These are phyloP conservation scores for Solanum chmielewskii DNA, from an alignment of 257 asterid genomes.

Conservation along the genomic window DNA sequence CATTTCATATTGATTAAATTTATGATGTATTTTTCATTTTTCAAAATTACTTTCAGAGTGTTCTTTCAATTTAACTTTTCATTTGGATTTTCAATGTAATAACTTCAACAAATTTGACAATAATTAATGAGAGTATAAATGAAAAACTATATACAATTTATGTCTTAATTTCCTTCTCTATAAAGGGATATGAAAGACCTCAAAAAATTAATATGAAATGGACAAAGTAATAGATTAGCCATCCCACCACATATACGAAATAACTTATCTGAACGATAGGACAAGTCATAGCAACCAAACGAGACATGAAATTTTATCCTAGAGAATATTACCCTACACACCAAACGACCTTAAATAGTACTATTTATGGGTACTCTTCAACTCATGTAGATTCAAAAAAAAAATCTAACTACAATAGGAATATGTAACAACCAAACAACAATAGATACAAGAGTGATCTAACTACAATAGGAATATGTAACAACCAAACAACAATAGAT, in stretches of 20 bases:
- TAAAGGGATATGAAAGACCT: too few relatives aligned
- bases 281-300: neutral
- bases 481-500: neutral
- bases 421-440: neutral
- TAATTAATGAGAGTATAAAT: too few relatives aligned
- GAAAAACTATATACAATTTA: too few relatives aligned
- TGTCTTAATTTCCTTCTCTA: too few relatives aligned
- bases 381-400: neutral
- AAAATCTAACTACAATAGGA: neutral
- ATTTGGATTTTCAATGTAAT: too few relatives aligned
- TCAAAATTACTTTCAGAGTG: too few relatives aligned
- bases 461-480: neutral
- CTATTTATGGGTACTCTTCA: neutral
- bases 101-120: too few relatives aligned
- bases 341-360: too few relatives aligned
- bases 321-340: neutral
- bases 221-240: neutral
- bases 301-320: neutral
- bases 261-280: neutral
- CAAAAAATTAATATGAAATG: too few relatives aligned
- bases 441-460: neutral
- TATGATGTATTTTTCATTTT: too few relatives aligned
- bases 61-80: too few relatives aligned
- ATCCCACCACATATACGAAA: neutral
- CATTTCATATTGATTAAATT: too few relatives aligned